Base-by-base conservation (phyloP, 2,329 filamentous ascomycete species). In the Monosporascus cannonballus region DNA sequence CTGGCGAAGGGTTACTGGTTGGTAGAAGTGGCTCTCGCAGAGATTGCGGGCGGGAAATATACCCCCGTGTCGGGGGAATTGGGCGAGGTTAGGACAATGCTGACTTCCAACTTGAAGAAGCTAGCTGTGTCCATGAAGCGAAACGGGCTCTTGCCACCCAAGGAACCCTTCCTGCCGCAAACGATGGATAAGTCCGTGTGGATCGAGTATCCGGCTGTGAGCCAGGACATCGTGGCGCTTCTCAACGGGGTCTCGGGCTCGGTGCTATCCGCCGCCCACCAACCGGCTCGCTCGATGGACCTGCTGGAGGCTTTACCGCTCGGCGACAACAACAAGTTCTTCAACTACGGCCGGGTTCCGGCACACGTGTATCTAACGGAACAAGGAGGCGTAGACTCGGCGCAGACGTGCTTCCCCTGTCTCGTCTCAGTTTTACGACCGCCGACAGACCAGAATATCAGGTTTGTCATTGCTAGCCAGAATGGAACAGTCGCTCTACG, bases 1-100 rank as follows among this genome's bases (percentile, higher is more conserved):
- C 75, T 96, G 49, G 86, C 89, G 24, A 96, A 96, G 68, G 79
- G 85, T 0, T 87, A 89, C 67, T 96, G 92, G 91, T 82, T 96
- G n/a, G 77, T 72, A 24, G 76, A 81, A 49, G 71, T 79, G 49
- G 71, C 77, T 1, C 69, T 83, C 6, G 76, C 78, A 2, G 77
- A 82, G 52, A 68, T 80, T 4, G 65, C 73, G 7, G 69, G 71
- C 30, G 68, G 69, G 22, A 77, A 73, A 46, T 73, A 68, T 8
- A 69, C 71, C 44, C 63, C 70, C 0, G 65, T 70, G 2, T 73
- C 76, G 47, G 62, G 68, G n/a, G 77, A 83, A 54, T 67, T 80
- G 11, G 73, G 78, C 18, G 76, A 77, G 17, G 75, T 79, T 18
- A 74, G 83, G 52, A 76, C 84, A 52, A 73, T 72, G 3, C 72